Conservation (phyloP, 2,329 filamentous ascomycete genomes). For the Hawksworthiomyces lignivorus region DNA sequence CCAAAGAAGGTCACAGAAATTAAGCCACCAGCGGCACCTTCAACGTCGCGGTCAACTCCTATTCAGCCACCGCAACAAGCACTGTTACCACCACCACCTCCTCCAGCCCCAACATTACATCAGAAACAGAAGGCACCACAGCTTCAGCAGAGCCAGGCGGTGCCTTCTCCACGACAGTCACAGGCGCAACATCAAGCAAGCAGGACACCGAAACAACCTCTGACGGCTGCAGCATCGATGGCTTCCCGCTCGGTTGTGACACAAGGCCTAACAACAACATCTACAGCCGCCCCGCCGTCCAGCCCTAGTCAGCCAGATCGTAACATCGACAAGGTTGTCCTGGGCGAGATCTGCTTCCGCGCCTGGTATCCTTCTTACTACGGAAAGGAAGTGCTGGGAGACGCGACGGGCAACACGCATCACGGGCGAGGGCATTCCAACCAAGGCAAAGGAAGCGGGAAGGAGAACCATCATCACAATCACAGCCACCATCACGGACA, state of each 20-base stretch:
- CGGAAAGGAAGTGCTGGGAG: slow-evolving; percentile 59
- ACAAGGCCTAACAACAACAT: too few species aligned
- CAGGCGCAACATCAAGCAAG: slow-evolving; percentile 20
- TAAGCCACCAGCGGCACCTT: slow-evolving; percentile 4
- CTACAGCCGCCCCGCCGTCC: slow-evolving; percentile 19
- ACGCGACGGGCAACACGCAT: slow-evolving; percentile 27
- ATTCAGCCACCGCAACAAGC: slow-evolving; percentile 4
- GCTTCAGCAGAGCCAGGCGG: too few species aligned
- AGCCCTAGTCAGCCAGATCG: slow-evolving; percentile 46
- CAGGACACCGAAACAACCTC: background rate
- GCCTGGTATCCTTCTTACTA: slow-evolving; percentile 95
- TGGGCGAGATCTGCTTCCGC: slow-evolving; percentile 76
- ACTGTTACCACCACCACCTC: background rate
- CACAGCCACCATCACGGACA: slow-evolving; percentile 15
- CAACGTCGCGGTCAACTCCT: slow-evolving; percentile 3
- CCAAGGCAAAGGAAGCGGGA: slow-evolving; percentile 15
- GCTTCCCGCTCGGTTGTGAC: too few species aligned
- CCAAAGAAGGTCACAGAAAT: slow-evolving; percentile 9
- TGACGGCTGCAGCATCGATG: too few species aligned
- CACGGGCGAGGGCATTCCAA: slow-evolving; percentile 7
- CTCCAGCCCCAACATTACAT: too few species aligned
- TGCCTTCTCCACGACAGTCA: background rate
- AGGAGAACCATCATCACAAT: slow-evolving; percentile 17
- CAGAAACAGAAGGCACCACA: too few species aligned
- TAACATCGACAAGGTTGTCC: slow-evolving; percentile 79